These are phyloP conservation scores for Pythium diclinum DNA, from an alignment of 352 stramenopile species.

Conservation along the genomic window DNA sequence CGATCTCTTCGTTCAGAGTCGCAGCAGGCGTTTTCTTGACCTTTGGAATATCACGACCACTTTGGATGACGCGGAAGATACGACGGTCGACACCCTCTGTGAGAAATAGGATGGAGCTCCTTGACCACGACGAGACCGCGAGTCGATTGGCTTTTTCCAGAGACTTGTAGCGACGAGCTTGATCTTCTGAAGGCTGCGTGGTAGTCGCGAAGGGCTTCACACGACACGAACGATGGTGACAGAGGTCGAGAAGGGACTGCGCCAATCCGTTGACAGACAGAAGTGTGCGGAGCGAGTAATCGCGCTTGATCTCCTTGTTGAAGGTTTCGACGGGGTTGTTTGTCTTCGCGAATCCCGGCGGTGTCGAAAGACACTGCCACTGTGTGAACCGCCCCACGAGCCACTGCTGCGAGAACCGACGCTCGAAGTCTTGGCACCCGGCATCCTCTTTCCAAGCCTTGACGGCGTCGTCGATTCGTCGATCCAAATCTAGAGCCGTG, in stretches of 20 bases:
- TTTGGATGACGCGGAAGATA: too few relatives aligned
- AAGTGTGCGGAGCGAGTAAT: constrained; percentile 5
- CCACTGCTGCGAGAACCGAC: background rate
- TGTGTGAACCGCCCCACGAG: background rate
- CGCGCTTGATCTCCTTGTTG: constrained; percentile 15
- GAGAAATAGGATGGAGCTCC: too few relatives aligned
- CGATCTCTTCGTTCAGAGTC: too few relatives aligned
- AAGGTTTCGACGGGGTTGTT: constrained; percentile 11
- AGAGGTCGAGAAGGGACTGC: constrained; percentile 3
- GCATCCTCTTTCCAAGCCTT: background rate
- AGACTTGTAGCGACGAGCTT: background rate
- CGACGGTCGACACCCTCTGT: too few relatives aligned
- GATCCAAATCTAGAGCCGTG: background rate
- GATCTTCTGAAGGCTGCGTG: background rate
- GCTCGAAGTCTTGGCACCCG: background rate
- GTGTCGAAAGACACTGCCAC: constrained; percentile 1
- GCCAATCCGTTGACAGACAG: constrained; percentile 5
- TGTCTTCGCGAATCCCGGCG: background rate
- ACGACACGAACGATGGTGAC: background rate
- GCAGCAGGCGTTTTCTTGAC: too few relatives aligned
- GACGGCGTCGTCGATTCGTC: background rate
- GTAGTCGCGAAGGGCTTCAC: background rate
- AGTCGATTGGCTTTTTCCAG: too few relatives aligned
- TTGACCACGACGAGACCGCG: too few relatives aligned
- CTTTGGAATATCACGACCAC: too few relatives aligned